These are phyloP conservation scores for Xenosphaeropsis pyriputrescens DNA, from an alignment of 2,329 filamentous ascomycete genomes.

Conservation along the genomic window DNA sequence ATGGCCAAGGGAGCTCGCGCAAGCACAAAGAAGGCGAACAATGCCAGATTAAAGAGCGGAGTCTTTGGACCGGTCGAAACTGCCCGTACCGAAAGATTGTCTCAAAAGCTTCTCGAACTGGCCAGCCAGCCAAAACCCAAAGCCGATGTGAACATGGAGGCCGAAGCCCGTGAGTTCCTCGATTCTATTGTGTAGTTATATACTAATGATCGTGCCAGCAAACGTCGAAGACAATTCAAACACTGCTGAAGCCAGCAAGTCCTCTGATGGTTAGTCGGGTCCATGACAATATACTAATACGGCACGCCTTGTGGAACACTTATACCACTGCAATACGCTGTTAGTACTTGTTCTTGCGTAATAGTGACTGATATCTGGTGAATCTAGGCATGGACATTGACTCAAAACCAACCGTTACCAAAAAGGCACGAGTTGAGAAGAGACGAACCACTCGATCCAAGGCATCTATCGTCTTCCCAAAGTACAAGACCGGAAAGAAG, in stretches of 20 bases:
- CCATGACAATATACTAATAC: too few relatives aligned
- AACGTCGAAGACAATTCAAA: slow-evolving; percentile 5
- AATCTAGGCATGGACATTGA: slow-evolving; percentile 43
- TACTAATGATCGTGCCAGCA: slow-evolving; percentile 3
- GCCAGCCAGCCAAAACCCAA: slow-evolving; percentile 61
- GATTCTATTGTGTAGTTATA: not conserved
- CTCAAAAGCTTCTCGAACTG: slow-evolving; percentile 71
- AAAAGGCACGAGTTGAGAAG: slow-evolving; percentile 42
- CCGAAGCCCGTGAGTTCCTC: slow-evolving; percentile 14
- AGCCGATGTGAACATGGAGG: slow-evolving; percentile 32
- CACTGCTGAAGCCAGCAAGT: slow-evolving; percentile 6
- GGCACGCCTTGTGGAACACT: too few relatives aligned
- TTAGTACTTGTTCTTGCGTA: too few relatives aligned
- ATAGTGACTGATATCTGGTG: too few relatives aligned
- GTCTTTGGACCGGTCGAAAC: slow-evolving; percentile 75
- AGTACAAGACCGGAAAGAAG: slow-evolving; percentile 35
- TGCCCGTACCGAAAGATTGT: slow-evolving; percentile 69
- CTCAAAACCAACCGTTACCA: slow-evolving; percentile 16
- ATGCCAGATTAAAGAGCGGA: slow-evolving; percentile 60
- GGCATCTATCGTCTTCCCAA: slow-evolving; percentile 45
- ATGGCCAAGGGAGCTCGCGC: slow-evolving; percentile 87
- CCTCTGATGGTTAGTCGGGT: slow-evolving; percentile 10
- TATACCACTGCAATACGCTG: too few relatives aligned
- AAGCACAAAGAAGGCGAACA: slow-evolving; percentile 71
- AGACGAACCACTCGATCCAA: slow-evolving; percentile 28